Percentiles rank a stretch among this genome's conserved stretches.
phyloP scores from a whole-genome alignment of 441 rosid species.

The Adansonia grandidieri region DNA sequence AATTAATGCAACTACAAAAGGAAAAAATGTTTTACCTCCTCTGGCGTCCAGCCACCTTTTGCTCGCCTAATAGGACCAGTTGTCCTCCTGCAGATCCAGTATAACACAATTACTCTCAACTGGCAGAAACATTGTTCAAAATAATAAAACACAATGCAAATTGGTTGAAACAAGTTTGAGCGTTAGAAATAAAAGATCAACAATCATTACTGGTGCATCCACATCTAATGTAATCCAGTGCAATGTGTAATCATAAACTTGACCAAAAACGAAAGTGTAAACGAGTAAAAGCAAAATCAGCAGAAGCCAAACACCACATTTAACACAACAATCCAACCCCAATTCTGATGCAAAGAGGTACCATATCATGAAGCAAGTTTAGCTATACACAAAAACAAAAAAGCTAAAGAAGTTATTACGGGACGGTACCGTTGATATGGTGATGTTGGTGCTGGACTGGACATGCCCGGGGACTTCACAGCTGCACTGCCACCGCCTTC shows the following conservation, averaged over 20 bases:
- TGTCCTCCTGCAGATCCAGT: conserved; percentile 70
- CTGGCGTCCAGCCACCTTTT: conserved; percentile 98
- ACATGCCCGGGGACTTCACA: conserved; percentile 68
- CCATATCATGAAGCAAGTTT: neutral
- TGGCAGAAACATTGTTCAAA: neutral
- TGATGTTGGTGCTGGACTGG: conserved; percentile 69
- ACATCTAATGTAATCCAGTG: neutral
- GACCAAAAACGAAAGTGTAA: neutral
- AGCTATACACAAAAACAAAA: neutral
- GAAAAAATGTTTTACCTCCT: conserved; percentile 64
- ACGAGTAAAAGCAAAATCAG: neutral
- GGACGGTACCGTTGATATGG: conserved; percentile 59
- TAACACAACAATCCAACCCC: too few relatives aligned
- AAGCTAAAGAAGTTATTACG: conserved; percentile 6
- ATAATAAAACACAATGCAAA: conserved; percentile 19
- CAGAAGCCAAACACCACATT: neutral
- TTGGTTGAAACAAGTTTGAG: neutral
- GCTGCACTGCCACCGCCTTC: conserved; percentile 75
- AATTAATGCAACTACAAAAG: conserved; percentile 6
- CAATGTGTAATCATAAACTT: neutral
- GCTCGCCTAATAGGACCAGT: conserved; percentile 39
- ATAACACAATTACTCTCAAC: conserved; percentile 22
- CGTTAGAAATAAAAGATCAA: neutral
- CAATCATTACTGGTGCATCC: neutral
- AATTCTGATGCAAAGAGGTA: too few relatives aligned